Evolutionary conservation across 176 grass and related monocot species (phyloP).

Genomic region (Eragrostis nindensis): DNA sequence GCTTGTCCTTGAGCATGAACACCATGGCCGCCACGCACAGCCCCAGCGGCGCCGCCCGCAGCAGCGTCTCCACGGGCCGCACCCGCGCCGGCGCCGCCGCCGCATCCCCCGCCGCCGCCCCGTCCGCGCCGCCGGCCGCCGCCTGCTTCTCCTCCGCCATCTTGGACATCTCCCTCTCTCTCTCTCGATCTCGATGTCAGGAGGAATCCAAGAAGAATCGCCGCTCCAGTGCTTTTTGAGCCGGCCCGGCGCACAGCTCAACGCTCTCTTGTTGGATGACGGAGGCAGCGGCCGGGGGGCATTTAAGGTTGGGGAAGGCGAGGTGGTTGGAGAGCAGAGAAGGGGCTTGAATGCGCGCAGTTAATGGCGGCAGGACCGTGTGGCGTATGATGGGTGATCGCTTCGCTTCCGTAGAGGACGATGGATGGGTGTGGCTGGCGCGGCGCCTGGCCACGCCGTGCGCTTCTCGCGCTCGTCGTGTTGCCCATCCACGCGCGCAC

Average conservation of each 20-base stretch:
- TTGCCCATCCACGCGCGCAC: too few species aligned
- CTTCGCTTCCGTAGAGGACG: too few species aligned
- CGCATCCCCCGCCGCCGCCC: not conserved
- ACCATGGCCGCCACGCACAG: conserved; percentile 82
- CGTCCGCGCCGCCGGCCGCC: conserved; percentile 4
- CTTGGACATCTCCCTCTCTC: conserved; percentile 33
- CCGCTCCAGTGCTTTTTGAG: too few species aligned
- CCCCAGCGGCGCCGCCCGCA: conserved; percentile 71
- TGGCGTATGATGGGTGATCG: not conserved
- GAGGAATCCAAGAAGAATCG: not conserved
- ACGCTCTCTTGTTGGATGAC: not conserved
- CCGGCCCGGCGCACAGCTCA: not conserved
- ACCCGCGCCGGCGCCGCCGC: conserved; percentile 20
- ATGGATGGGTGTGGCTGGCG: not conserved
- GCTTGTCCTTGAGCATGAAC: conserved; percentile 75
- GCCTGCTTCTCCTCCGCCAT: conserved; percentile 62
- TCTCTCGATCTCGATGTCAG: not conserved
- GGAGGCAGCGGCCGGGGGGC: not conserved
- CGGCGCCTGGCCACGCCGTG: not conserved
- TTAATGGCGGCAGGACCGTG: conserved; percentile 43
- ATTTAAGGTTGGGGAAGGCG: conserved; percentile 38
- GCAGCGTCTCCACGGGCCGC: conserved; percentile 69
- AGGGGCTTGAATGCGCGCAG: conserved; percentile 35
- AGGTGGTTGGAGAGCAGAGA: conserved; percentile 34
- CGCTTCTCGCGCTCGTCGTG: too few species aligned